Conservation (phyloP, 2,329 filamentous ascomycete species). For the Colletotrichum simmondsii region DNA sequence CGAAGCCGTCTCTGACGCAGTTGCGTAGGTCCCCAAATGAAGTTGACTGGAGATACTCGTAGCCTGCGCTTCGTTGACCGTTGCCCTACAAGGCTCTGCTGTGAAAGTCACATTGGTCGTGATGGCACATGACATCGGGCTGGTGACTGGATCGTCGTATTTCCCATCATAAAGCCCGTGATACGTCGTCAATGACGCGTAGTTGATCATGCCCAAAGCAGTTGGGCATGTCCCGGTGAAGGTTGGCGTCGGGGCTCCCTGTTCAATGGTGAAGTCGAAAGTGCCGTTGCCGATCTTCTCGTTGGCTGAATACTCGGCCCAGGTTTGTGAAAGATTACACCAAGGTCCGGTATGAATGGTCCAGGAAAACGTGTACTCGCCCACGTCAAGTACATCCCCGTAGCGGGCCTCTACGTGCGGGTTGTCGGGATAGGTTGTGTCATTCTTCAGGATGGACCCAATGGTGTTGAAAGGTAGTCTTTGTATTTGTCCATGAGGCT, state of each 20-base stretch:
- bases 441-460: neutral
- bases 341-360: neutral
- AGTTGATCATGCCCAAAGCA: neutral
- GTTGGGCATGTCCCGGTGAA: conserved; percentile 15
- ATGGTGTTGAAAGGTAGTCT: neutral
- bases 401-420: neutral
- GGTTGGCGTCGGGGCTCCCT: conserved; percentile 6
- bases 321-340: neutral
- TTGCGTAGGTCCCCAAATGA: conserved; percentile 24
- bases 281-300: neutral
- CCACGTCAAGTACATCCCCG: neutral
- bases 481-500: neutral
- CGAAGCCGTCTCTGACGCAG: conserved; percentile 42
- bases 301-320: neutral
- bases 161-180: neutral
- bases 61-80: conserved; percentile 5
- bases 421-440: neutral
- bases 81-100: conserved; percentile 14
- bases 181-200: conserved; percentile 12
- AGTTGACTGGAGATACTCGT: conserved; percentile 14
- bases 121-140: neutral
- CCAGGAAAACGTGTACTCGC: conserved; percentile 6
- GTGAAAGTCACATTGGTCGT: conserved; percentile 1
- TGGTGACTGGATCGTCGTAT: neutral
- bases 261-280: conserved; percentile 10